A percentile compares a stretch with the other conserved stretches of the same genome.
Conservation (phyloP, 139 green algal species). For the Axilococcus clingmanii region DNA sequence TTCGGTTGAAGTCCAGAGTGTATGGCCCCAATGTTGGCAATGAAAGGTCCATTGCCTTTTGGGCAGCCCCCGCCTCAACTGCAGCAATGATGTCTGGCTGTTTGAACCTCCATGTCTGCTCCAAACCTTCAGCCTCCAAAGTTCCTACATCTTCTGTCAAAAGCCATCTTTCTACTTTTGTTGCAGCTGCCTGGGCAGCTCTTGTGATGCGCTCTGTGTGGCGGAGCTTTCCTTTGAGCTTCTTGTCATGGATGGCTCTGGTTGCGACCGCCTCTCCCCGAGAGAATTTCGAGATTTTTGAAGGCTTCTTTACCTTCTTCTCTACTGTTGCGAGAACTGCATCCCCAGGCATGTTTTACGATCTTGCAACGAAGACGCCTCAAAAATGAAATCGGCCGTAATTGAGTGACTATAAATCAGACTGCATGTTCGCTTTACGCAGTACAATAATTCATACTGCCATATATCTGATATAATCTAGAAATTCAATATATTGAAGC, state of each 20-base stretch:
- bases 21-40: conserved; percentile 77
- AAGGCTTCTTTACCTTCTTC: too few species aligned
- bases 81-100: conserved; percentile 71
- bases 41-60: conserved; percentile 83
- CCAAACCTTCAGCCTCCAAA: conserved; percentile 82
- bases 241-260: conserved; percentile 59
- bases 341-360: too few species aligned
- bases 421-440: too few species aligned
- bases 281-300: conserved; percentile 29
- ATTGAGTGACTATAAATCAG: too few species aligned
- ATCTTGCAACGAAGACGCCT: too few species aligned
- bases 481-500: too few species aligned
- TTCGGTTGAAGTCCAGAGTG: conserved; percentile 62
- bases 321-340: too few species aligned
- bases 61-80: conserved; percentile 44
- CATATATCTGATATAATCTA: too few species aligned
- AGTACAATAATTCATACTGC: too few species aligned
- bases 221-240: conserved; percentile 69
- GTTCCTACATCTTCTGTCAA: conserved; percentile 58
- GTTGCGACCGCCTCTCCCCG: conserved; percentile 16
- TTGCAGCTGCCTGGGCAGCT: conserved; percentile 48
- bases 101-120: conserved; percentile 79
- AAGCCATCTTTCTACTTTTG: conserved; percentile 69
- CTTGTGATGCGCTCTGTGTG: conserved; percentile 45
- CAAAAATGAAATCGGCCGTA: too few species aligned